Evolutionary conservation across 2,329 filamentous ascomycete genomes (phyloP), one percentile per base, ranked within the genome.

Genomic region (Aspergillus eucalypticola): DNA sequence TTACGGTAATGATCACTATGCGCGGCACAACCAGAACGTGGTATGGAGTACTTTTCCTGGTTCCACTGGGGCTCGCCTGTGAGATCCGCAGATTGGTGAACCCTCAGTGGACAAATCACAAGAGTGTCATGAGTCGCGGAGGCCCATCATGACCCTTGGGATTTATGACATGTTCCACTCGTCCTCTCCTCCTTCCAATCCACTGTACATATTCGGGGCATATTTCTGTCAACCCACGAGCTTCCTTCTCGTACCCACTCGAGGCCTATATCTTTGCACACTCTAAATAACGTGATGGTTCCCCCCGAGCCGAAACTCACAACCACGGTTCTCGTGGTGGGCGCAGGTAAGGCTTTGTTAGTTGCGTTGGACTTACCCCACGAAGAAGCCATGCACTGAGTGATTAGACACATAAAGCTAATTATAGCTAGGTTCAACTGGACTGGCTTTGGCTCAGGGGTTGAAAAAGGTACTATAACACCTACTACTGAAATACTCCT

Each of bases 361-460:
- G 21, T 23, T n/a, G 15, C 27, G 13, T 21, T 19, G n/a, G 8
- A 25, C 13, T 21, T 49, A 23, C 41, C 44, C n/a, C 7, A 19
- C 5, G 15, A 32, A 15, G 35, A 21, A 38, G 38, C 35, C n/a
- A 23, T 49, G 17, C 21, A n/a, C 21, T 23, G 10, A 35, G 11
- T 13, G 6, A 11, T 2, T 0, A 2, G 32, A 35, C 32, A 15
- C 32, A 35, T 6, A 35, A 6, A 4, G 32, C 50, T 62, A 21
- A 60, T 32, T 44, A 41, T 56, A 5, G 4, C 7, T 57, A 79
- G 78, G 77, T 15, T 76, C 74, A 46, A 78, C 76, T 15, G 77
- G 78, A 8, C 76, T 78, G 56, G 71, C 75, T 1, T 68, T 77
- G 23, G 77, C 78, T 5, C 76, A 80, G 49, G 77, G 77, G 2